A percentile compares a stretch with the other conserved stretches of the same genome.
Evolutionary conservation across 441 rosid genomes (phyloP).

Genomic region (Omphalea diandra): DNA sequence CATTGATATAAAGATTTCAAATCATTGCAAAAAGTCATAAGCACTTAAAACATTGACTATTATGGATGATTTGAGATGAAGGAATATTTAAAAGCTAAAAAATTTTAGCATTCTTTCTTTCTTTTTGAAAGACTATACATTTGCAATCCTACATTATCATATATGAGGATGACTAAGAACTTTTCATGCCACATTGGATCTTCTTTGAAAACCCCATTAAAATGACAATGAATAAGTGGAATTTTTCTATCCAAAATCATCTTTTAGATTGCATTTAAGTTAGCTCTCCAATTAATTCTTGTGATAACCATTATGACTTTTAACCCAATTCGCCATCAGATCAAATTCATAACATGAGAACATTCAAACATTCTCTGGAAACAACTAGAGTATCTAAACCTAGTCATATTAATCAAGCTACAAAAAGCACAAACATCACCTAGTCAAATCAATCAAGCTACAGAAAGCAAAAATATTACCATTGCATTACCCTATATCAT

Average conservation of each 20-base stretch:
- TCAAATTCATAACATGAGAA: not conserved
- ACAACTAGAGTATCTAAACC: constrained; percentile 10
- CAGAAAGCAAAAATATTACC: not conserved
- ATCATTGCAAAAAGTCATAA: not conserved
- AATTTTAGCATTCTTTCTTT: not conserved
- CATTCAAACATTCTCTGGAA: not conserved
- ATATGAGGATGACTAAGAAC: not conserved
- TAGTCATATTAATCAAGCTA: not conserved
- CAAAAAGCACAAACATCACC: not conserved
- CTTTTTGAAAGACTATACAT: not conserved
- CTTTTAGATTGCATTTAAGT: not conserved
- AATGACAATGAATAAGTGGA: not conserved
- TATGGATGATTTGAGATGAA: not conserved
- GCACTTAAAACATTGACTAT: not conserved
- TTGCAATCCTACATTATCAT: not conserved
- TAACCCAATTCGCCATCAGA: constrained; percentile 10
- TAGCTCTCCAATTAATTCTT: not conserved
- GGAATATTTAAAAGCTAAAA: not conserved
- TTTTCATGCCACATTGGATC: not conserved
- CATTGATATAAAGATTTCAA: not conserved
- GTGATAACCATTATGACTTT: not conserved
- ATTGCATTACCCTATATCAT: not conserved
- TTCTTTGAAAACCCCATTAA: not conserved
- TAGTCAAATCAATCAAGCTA: not conserved
- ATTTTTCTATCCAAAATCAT: not conserved